These are phyloP conservation scores for Gastrolobium bilobum DNA, from an alignment of 306 rosid species.

Conservation along the genomic window DNA sequence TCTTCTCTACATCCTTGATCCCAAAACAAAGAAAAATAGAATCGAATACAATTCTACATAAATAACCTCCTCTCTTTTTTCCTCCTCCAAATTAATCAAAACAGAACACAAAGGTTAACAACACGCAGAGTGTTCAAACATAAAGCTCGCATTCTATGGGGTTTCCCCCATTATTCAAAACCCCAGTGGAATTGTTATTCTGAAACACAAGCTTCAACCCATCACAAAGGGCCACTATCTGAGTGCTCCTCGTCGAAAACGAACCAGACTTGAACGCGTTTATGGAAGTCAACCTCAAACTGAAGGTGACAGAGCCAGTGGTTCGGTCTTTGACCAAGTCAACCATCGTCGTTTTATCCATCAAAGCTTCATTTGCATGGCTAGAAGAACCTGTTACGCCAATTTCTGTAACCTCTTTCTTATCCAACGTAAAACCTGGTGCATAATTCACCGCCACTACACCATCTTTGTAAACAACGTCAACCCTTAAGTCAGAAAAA, in stretches of 20 bases:
- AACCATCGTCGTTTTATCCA: neutral
- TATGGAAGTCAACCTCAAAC: neutral
- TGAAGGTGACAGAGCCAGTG: neutral
- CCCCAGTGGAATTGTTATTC: neutral
- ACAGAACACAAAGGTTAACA: no score
- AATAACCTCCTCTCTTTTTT: no score
- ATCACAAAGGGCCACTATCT: neutral
- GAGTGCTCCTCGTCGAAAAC: neutral
- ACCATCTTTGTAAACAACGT: neutral
- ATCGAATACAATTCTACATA: no score
- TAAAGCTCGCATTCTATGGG: neutral
- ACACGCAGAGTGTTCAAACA: neutral
- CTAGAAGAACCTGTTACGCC: neutral
- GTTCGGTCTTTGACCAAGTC: slow-evolving; percentile 27
- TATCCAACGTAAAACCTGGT: neutral
- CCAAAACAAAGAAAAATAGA: no score
- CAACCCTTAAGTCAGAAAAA: neutral
- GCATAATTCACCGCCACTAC: neutral
- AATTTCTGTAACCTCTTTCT: neutral
- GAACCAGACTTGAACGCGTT: neutral
- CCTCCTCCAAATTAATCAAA: no score
- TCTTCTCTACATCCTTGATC: no score
- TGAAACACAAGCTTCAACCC: slow-evolving; percentile 32
- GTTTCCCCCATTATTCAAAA: neutral
- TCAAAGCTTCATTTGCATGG: neutral